phyloP scores from a whole-genome alignment of 768 basidiomycete species.

The Macrolepiota albuminosa region DNA sequence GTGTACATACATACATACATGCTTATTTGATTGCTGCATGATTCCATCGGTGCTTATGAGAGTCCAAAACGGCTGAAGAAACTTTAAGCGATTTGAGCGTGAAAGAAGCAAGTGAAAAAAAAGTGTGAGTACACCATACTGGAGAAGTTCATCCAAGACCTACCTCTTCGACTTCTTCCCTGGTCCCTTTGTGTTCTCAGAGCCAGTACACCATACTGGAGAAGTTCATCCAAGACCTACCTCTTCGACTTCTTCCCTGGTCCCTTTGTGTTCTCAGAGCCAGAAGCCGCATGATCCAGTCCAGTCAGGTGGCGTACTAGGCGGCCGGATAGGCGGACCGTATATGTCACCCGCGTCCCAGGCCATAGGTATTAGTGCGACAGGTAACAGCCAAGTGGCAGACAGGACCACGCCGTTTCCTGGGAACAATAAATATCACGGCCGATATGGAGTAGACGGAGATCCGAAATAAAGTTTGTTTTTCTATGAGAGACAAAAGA shows the following conservation, averaged over 20 bases:
- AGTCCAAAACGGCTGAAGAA: constrained; percentile 5
- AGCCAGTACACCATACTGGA: not conserved
- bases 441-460: not conserved
- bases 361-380: constrained; percentile 68
- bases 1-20: not conserved
- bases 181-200: constrained; percentile 6
- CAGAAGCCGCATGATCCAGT: not conserved
- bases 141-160: not conserved
- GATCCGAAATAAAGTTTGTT: not conserved
- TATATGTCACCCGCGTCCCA: constrained; percentile 55
- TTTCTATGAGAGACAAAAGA: not conserved
- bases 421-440: constrained; percentile 17
- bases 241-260: constrained; percentile 7
- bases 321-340: constrained; percentile 20
- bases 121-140: not conserved
- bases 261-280: constrained; percentile 6
- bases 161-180: constrained; percentile 9
- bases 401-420: constrained; percentile 78
- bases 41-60: not conserved
- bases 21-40: not conserved
- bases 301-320: constrained; percentile 1
- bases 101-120: not conserved
- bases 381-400: constrained; percentile 78
- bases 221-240: not conserved
- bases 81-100: not conserved